Percentiles rank a stretch among this genome's conserved stretches.
Evolutionary conservation across 805 yeast genomes (phyloP).

Genomic region (Yarrowia phangngaensis): DNA sequence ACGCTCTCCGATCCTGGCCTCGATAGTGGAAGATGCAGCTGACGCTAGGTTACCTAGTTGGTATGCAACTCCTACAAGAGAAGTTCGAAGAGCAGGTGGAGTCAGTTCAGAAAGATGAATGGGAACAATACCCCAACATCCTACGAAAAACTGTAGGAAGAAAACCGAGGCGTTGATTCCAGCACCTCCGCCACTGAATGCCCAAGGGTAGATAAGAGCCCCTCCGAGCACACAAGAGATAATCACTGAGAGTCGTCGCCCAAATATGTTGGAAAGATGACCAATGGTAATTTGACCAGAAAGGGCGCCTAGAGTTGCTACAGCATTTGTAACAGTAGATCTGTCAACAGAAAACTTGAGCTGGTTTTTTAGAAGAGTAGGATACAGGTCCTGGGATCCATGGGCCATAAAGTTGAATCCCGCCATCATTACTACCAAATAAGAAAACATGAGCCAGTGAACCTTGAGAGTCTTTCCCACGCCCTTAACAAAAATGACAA

Average conservation of each 20-base stretch:
- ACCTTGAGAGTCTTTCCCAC: constrained; percentile 36
- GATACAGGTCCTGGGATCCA: constrained; percentile 70
- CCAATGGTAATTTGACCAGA: constrained; percentile 60
- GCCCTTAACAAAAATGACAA: not conserved
- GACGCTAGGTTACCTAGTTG: constrained; percentile 73
- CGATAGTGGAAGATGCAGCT: constrained; percentile 68
- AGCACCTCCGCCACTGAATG: constrained; percentile 44
- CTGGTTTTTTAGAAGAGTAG: constrained; percentile 58
- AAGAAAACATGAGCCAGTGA: constrained; percentile 60
- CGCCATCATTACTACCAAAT: constrained; percentile 57
- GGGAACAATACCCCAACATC: constrained; percentile 72
- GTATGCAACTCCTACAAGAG: constrained; percentile 59
- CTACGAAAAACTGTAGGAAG: constrained; percentile 62
- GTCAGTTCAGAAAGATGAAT: constrained; percentile 62
- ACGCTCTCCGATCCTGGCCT: constrained; percentile 55
- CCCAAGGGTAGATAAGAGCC: constrained; percentile 61
- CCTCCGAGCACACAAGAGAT: constrained; percentile 53
- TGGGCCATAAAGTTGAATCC: constrained; percentile 69
- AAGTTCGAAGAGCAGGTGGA: constrained; percentile 59
- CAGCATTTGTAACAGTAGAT: constrained; percentile 57
- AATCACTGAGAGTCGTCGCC: constrained; percentile 57
- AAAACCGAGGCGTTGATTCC: constrained; percentile 59
- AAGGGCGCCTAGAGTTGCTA: constrained; percentile 65
- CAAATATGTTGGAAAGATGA: constrained; percentile 54
- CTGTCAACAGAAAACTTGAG: constrained; percentile 46